Conservation (phyloP, 352 stramenopile species). For the Phytophthora pisi region DNA sequence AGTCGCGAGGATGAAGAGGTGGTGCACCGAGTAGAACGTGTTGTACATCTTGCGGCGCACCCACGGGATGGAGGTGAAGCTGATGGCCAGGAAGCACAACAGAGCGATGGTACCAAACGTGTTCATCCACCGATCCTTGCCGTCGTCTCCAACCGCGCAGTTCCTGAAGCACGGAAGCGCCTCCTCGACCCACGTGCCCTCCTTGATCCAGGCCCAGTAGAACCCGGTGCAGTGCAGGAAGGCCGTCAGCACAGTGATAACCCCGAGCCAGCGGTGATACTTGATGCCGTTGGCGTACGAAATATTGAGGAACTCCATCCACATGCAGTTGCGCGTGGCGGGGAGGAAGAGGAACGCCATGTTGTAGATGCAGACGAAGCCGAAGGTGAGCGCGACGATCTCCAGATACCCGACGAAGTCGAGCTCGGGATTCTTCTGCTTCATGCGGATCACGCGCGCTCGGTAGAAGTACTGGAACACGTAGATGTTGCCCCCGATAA, state of each 20-base stretch:
- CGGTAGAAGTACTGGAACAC: conserved; percentile 35
- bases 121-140: conserved; percentile 36
- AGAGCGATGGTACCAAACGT: conserved; percentile 42
- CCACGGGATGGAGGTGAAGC: conserved; percentile 34
- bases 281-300: conserved; percentile 3
- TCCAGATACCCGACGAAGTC: background rate
- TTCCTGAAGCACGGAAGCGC: background rate
- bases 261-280: conserved; percentile 1
- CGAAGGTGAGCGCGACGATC: background rate
- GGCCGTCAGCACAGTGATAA: background rate
- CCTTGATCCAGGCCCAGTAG: background rate
- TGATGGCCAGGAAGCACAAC: conserved; percentile 32
- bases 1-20: background rate
- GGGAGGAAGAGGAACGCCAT: background rate
- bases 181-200: background rate
- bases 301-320: conserved; percentile 4
- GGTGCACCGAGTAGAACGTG: conserved; percentile 38
- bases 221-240: background rate
- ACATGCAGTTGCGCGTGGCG: background rate
- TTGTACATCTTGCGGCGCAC: conserved; percentile 51
- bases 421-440: background rate
- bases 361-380: conserved; percentile 1
- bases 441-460: conserved; percentile 16
- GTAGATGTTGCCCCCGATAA: conserved; percentile 46
- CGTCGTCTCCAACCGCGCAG: conserved; percentile 1